A percentile compares a stretch with the other conserved stretches of the same genome.
Evolutionary conservation across 108 stramenopile genomes (phyloP).

Genomic region (Conticribra guillardii): DNA sequence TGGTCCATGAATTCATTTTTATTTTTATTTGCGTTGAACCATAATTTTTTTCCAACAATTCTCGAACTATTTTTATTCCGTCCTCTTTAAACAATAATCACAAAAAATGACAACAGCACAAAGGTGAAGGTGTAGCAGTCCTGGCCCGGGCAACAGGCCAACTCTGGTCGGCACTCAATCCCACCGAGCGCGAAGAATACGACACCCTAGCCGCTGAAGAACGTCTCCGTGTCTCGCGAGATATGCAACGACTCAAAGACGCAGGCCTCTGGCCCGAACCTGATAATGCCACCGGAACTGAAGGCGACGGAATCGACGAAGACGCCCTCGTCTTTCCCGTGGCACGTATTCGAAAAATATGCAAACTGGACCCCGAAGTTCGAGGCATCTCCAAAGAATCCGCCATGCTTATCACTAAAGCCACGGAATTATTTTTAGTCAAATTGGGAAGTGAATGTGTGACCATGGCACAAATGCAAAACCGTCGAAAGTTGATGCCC

Average conservation of each 20-base stretch:
- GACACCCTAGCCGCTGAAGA: constrained; percentile 62
- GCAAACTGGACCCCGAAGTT: constrained; percentile 89
- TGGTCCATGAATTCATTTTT: neutral
- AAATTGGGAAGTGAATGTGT: constrained; percentile 72
- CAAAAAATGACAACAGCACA: constrained; percentile 39
- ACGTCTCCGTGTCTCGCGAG: constrained; percentile 58
- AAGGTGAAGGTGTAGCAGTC: constrained; percentile 67
- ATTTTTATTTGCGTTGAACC: neutral
- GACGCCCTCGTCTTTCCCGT: constrained; percentile 63
- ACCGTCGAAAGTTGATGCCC: constrained; percentile 74
- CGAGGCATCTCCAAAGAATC: constrained; percentile 84
- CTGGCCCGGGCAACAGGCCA: constrained; percentile 65
- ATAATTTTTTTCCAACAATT: constrained; percentile 1
- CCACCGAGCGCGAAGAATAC: constrained; percentile 63
- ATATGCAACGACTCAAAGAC: constrained; percentile 60
- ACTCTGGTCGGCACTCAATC: constrained; percentile 56
- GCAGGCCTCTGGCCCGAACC: constrained; percentile 43
- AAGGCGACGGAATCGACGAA: constrained; percentile 17
- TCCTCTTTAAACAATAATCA: neutral
- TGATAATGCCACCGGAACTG: constrained; percentile 6
- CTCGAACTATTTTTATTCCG: constrained; percentile 1
- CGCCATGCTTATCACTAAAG: constrained; percentile 73
- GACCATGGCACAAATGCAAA: constrained; percentile 73
- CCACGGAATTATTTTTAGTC: constrained; percentile 72
- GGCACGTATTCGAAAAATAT: constrained; percentile 86